These are phyloP conservation scores for Ophiostoma pallidulum DNA, from an alignment of 2,329 filamentous ascomycete species.

Conservation along the genomic window DNA sequence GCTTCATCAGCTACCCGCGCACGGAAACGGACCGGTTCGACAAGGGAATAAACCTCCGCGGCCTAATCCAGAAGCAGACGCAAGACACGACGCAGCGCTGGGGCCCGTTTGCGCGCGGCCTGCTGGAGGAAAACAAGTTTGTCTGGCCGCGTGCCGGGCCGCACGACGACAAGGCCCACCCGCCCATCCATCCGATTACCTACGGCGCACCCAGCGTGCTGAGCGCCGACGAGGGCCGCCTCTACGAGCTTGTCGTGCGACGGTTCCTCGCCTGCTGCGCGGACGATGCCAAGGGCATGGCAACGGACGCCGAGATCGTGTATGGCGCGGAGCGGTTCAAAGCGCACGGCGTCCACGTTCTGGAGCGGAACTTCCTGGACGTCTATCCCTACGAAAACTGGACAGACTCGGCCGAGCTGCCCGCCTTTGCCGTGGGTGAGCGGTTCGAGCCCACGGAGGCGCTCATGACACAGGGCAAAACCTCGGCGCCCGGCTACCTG, in stretches of 20 bases:
- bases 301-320: slow-evolving; percentile 73
- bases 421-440: slow-evolving; percentile 70
- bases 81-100: slow-evolving; percentile 56
- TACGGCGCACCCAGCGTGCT: slow-evolving; percentile 60
- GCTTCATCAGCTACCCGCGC: slow-evolving; percentile 94
- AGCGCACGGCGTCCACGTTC: slow-evolving; percentile 72
- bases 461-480: slow-evolving; percentile 84
- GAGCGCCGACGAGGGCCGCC: slow-evolving; percentile 57
- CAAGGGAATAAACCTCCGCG: slow-evolving; percentile 72
- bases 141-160: slow-evolving; percentile 70
- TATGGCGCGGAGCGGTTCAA: slow-evolving; percentile 80
- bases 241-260: slow-evolving; percentile 89
- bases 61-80: slow-evolving; percentile 74
- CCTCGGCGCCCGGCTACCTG: slow-evolving; percentile 71
- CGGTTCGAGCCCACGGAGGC: slow-evolving; percentile 81
- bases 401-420: slow-evolving; percentile 78
- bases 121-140: slow-evolving; percentile 63
- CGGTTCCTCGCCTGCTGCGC: slow-evolving; percentile 94
- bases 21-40: slow-evolving; percentile 97
- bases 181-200: slow-evolving; percentile 92
- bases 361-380: slow-evolving; percentile 87
- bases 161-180: slow-evolving; percentile 94
- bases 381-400: slow-evolving; percentile 96
- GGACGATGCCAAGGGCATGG: slow-evolving; percentile 79
- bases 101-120: slow-evolving; percentile 68